Evolutionary conservation across 495 filamentous ascomycete genomes (phyloP).

Genomic region (Bombardia bombarda): DNA sequence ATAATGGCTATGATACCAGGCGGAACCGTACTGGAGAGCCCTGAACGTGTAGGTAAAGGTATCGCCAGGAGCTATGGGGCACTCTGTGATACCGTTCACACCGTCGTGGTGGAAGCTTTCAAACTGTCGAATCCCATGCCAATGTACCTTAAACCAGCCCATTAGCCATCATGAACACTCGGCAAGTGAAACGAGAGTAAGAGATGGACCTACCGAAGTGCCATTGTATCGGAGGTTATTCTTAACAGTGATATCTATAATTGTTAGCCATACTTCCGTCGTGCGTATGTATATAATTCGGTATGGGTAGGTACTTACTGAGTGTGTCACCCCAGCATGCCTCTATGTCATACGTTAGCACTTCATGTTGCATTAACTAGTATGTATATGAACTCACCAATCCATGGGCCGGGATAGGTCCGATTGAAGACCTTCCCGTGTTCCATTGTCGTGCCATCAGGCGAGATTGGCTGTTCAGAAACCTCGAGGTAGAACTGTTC

Average conservation of each 20-base stretch:
- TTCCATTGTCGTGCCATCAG: constrained; percentile 9
- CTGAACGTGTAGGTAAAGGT: constrained; percentile 40
- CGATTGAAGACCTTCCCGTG: constrained; percentile 11
- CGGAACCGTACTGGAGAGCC: constrained; percentile 41
- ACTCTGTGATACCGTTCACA: constrained; percentile 37
- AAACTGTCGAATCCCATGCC: constrained; percentile 21
- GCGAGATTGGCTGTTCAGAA: constrained; percentile 8
- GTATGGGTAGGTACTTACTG: neutral
- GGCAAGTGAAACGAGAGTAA: neutral
- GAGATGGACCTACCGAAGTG: constrained; percentile 5
- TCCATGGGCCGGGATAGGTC: constrained; percentile 7
- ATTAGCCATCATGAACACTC: neutral
- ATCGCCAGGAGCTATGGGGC: constrained; percentile 34
- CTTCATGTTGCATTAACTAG: neutral
- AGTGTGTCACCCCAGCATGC: constrained; percentile 9
- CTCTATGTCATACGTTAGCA: neutral
- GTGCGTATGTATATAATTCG: too few relatives aligned
- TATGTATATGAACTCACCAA: constrained; percentile 1
- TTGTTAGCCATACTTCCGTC: too few relatives aligned
- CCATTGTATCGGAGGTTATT: constrained; percentile 8
- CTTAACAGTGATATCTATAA: constrained; percentile 4
- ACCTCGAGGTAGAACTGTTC: constrained; percentile 7
- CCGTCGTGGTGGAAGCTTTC: constrained; percentile 34
- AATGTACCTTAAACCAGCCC: constrained; percentile 8
- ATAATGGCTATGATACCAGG: constrained; percentile 53